Evolutionary conservation across 768 basidiomycete genomes (phyloP), one percentile per base, ranked within the genome.

Genomic region (Naganishia antarctica): DNA sequence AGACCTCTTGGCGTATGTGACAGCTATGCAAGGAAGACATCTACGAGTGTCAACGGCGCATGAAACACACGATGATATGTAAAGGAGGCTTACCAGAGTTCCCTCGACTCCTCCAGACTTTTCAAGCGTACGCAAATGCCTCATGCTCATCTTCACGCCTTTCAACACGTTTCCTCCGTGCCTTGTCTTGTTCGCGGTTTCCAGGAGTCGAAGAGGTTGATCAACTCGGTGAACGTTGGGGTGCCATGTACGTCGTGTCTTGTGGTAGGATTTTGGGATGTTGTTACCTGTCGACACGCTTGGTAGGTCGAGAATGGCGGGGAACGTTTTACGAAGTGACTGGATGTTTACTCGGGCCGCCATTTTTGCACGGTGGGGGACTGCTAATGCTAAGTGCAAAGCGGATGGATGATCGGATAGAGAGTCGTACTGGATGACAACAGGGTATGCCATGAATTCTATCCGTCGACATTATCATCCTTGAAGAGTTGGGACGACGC

Each of bases 71-170:
- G 13, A 34, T 13, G n/a, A n/a, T n/a, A n/a, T 18, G n/a, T 16
- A 1, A 25, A 25, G 29, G 9, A 41, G 32, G 71, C 71, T 68
- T 50, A 76, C 74, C 69, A 76, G 41, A n/a, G 72, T 61, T 1
- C 74, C 74, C 69, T 76, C 74, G 23, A 74, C 66, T n/a, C 74
- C 74, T 61, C 74, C 74, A 58, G 71, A 72, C 49, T 76, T 76
- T 65, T 74, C 73, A 15, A 76, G 70, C 63, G 70, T 70, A 65
- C 68, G 70, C 58, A 72, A 51, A 53, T 66, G 44, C 61, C 69
- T 69, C 64, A 70, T 71, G 57, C 70, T 70, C 71, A 76, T 74
- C 66, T 74, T 76, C 3, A 76, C 70, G 5, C 74, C 74, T 45
- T 69, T 68, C 53, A 73, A 57, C 50, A 64, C 66, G 40, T 25